Percentiles rank a stretch among this genome's conserved stretches.
Conservation (phyloP, 169 alveolate species). For the Cryptosporidium canis region DNA sequence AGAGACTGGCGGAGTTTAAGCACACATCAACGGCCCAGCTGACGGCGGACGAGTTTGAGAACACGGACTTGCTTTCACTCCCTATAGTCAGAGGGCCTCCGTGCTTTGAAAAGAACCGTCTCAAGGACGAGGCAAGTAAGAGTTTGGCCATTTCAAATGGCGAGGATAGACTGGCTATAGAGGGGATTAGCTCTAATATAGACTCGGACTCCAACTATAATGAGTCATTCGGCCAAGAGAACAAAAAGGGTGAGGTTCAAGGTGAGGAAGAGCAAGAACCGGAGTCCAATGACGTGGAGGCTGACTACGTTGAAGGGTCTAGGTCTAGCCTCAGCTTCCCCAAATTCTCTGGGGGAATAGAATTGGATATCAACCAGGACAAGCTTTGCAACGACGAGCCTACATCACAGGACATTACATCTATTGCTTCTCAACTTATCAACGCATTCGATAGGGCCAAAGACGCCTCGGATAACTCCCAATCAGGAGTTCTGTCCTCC, state of each 20-base stretch:
- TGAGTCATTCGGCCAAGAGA: conserved; percentile 72
- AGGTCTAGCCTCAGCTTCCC: conserved; percentile 25
- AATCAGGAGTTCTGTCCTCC: not conserved
- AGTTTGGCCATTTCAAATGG: conserved; percentile 70
- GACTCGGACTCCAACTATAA: conserved; percentile 35
- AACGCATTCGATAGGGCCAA: conserved; percentile 76
- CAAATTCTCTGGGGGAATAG: conserved; percentile 49
- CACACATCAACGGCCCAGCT: conserved; percentile 91
- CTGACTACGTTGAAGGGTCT: not conserved
- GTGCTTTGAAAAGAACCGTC: conserved; percentile 77
- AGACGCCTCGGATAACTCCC: not conserved
- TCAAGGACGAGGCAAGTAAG: conserved; percentile 68
- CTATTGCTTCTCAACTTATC: conserved; percentile 77
- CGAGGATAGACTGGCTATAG: conserved; percentile 66
- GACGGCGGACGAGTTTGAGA: conserved; percentile 91
- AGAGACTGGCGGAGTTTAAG: conserved; percentile 94
- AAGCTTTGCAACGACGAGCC: conserved; percentile 79
- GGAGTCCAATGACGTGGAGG: conserved; percentile 19
- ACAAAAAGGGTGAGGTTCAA: conserved; percentile 76
- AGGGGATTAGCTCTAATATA: conserved; percentile 17
- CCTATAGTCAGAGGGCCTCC: conserved; percentile 86
- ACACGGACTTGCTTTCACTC: conserved; percentile 83
- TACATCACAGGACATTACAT: conserved; percentile 76
- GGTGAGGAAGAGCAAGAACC: conserved; percentile 78
- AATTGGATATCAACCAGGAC: conserved; percentile 73